These are phyloP conservation scores for Stachybotrys echinatus DNA, from an alignment of 2,329 filamentous ascomycete genomes.

Conservation along the genomic window DNA sequence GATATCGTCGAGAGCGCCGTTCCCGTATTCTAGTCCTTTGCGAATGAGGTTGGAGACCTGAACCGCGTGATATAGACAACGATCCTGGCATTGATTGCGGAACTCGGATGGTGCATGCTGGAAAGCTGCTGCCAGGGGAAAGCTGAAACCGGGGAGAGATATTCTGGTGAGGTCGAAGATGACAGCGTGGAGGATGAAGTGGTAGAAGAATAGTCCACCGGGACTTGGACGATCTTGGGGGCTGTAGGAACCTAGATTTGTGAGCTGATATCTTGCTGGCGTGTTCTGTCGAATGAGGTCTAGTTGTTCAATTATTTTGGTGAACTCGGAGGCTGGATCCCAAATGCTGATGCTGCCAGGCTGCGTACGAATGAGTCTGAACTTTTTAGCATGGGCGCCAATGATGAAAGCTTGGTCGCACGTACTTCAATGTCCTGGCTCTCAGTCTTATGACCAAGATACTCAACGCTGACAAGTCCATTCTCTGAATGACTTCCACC, in stretches of 20 bases:
- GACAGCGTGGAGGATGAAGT: constrained; percentile 16
- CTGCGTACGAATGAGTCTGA: constrained; percentile 12
- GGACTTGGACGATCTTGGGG: constrained; percentile 11
- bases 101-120: constrained; percentile 13
- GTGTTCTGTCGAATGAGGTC: constrained; percentile 11
- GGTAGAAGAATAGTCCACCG: constrained; percentile 16
- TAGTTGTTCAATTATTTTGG: constrained; percentile 13
- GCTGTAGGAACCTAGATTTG: constrained; percentile 13
- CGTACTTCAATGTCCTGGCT: constrained; percentile 12
- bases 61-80: constrained; percentile 15
- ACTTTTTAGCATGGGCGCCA: too few species aligned
- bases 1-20: constrained; percentile 14
- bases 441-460: constrained; percentile 12
- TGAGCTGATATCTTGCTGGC: constrained; percentile 13
- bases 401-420: too few species aligned
- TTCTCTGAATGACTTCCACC: constrained; percentile 3
- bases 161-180: constrained; percentile 16
- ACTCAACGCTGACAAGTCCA: constrained; percentile 11
- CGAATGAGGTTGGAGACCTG: constrained; percentile 14
- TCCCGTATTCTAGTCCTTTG: constrained; percentile 8
- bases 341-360: constrained; percentile 8
- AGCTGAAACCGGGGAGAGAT: constrained; percentile 17
- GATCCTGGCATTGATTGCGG: constrained; percentile 11
- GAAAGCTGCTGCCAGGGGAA: constrained; percentile 16
- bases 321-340: constrained; percentile 10